Percentiles rank a stretch among this genome's conserved stretches.
These are phyloP conservation scores for Chytriomyces confervae DNA, from an alignment of 192 early-diverging fungal genomes.

Conservation along the genomic window DNA sequence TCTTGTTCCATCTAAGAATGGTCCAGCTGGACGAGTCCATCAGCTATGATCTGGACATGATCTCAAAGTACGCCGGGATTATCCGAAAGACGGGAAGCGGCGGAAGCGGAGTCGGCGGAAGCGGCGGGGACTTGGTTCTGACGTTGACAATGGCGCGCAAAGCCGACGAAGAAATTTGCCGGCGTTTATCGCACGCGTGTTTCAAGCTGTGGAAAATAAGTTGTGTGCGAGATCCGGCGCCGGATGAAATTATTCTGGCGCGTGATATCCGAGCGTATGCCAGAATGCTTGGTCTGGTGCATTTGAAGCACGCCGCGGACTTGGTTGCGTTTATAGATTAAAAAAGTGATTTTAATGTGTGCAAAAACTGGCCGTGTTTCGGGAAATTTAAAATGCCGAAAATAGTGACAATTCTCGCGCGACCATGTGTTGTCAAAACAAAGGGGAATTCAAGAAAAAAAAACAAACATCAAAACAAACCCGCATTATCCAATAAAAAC, in stretches of 20 bases:
- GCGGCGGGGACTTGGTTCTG: background rate
- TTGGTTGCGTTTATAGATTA: slow-evolving; percentile 34
- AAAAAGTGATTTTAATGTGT: slow-evolving; percentile 40
- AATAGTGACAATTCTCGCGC: too few relatives aligned
- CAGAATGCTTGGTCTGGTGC: background rate
- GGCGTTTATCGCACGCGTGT: background rate
- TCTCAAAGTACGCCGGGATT: background rate
- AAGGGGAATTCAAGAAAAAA: too few relatives aligned
- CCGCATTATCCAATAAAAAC: too few relatives aligned
- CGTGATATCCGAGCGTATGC: background rate
- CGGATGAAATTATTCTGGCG: background rate
- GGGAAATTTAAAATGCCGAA: too few relatives aligned
- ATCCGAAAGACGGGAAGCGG: background rate
- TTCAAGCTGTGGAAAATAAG: slow-evolving; percentile 8
- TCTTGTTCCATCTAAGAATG: background rate
- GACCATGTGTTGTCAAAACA: too few relatives aligned
- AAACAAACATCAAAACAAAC: too few relatives aligned
- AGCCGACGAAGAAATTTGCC: slow-evolving; percentile 26
- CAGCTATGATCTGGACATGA: background rate
- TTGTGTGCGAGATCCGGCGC: background rate
- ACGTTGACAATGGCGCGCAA: background rate
- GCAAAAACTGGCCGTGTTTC: too few relatives aligned
- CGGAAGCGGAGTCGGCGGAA: background rate
- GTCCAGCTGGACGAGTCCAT: background rate
- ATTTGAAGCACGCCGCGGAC: background rate